Base-by-base conservation (phyloP, 805 yeast species). In the Candida sonorensis region DNA sequence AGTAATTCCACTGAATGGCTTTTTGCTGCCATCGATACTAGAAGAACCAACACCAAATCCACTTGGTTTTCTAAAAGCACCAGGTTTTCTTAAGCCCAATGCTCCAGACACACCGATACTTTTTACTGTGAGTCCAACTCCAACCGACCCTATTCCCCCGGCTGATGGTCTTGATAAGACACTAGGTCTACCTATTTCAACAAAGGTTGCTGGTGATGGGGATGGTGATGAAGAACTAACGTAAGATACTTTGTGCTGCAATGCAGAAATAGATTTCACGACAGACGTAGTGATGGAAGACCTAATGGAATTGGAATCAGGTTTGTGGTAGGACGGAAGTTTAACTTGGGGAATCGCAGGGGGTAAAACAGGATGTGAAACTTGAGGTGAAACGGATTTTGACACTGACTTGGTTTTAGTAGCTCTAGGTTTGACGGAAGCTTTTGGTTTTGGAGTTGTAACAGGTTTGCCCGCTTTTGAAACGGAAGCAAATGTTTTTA, bases 61-160 rank as follows among this genome's bases (percentile, higher is more conserved):
- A 9, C 47, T 41, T 9, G 61, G 61, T 26, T 46, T 56, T 26
- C 51, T 40, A 30, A 57, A 57, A 0, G 63, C 61, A 2, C 58
- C 54, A 0, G 62, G 63, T 30, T 48, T 55, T 21, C 58, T 34
- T 15, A 55, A 42, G 12, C 57, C 50, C 27, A 40, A 23, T 17
- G 35, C 26, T 14, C 40, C 35, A 19, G 28, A 21, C 17, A 28
- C 22, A 17, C 21, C 29, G 5, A 20, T 27, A 22, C 30, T 23
- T 9, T 13, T 17, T 9, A 14, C 12, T 3, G 27, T 22, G 7
- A 37, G n/a, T 12, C 44, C 44, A 10, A 36, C 29, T 7, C 43
- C 46, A 19, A 10, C 21, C n/a, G n/a, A n/a, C n/a, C n/a, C n/a
- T n/a, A n/a, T n/a, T n/a, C n/a, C n/a, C n/a, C n/a, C n/a, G n/a